Conservation (phyloP, 2,329 filamentous ascomycete genomes). For the Diplocarpon rosae region DNA sequence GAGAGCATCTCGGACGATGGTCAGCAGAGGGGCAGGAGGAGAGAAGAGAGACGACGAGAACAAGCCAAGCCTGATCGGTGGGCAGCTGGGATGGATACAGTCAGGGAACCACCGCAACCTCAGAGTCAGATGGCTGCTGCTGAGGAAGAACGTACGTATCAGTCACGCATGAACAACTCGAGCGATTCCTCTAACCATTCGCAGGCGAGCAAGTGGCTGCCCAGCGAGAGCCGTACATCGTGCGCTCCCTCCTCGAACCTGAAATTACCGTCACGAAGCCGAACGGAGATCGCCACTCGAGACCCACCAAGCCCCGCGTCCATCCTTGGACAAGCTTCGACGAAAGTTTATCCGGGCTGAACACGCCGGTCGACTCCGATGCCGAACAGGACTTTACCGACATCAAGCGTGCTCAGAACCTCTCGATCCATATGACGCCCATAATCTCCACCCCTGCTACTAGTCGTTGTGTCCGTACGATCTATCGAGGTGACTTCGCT, state of each 20-base stretch:
- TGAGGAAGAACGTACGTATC: constrained; percentile 63
- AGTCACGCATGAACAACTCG: background rate
- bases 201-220: constrained; percentile 12
- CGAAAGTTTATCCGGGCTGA: constrained; percentile 35
- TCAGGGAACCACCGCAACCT: constrained; percentile 33
- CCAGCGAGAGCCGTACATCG: constrained; percentile 21
- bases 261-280: constrained; percentile 54
- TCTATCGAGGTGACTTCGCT: constrained; percentile 77
- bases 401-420: constrained; percentile 76
- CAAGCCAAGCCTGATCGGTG: constrained; percentile 25
- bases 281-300: constrained; percentile 43
- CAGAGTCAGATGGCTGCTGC: constrained; percentile 60
- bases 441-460: constrained; percentile 65
- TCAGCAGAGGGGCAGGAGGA: constrained; percentile 44
- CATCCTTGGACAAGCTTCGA: constrained; percentile 85
- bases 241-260: constrained; percentile 38
- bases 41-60: constrained; percentile 24
- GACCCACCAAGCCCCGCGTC: constrained; percentile 44
- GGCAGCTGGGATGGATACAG: constrained; percentile 27
- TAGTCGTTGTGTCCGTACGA: constrained; percentile 76
- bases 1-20: constrained; percentile 54
- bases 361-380: constrained; percentile 64
- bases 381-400: constrained; percentile 76
- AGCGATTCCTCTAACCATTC: background rate
- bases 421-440: constrained; percentile 70